phyloP scores from a whole-genome alignment of 2,329 filamentous ascomycete genomes.

The Aspergillus sp. region DNA sequence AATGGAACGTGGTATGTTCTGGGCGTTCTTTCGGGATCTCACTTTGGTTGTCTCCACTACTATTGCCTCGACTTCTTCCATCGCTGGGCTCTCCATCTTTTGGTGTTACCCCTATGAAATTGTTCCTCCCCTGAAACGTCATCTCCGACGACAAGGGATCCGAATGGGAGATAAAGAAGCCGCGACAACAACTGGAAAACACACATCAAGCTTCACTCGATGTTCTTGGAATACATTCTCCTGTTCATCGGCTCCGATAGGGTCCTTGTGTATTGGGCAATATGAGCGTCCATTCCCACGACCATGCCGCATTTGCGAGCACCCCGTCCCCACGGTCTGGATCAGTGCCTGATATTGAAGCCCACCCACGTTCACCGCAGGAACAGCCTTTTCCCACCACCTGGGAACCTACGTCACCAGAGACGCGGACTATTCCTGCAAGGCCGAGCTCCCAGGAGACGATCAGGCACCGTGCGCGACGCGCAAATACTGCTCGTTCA shows the following conservation, averaged over 20 bases:
- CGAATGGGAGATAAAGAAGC: background rate
- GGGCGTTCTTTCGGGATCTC: background rate
- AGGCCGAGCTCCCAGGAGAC: conserved; percentile 34
- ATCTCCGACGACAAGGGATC: background rate
- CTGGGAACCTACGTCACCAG: conserved; percentile 21
- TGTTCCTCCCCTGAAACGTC: background rate
- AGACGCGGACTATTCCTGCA: conserved; percentile 27
- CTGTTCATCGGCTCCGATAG: background rate
- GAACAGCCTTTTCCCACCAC: conserved; percentile 19
- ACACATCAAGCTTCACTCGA: background rate
- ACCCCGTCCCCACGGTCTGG: conserved; percentile 18
- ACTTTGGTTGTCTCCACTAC: no score
- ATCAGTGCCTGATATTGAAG: conserved; percentile 37
- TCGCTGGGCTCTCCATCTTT: background rate
- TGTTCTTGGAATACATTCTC: background rate
- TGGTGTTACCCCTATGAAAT: background rate
- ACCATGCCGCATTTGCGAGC: conserved; percentile 29
- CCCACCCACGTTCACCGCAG: conserved; percentile 27
- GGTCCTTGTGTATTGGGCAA: background rate
- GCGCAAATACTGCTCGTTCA: conserved; percentile 43
- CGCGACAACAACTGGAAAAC: no score
- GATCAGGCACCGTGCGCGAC: conserved; percentile 33
- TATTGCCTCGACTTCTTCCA: background rate
- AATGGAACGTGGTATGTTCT: background rate
- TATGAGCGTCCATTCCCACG: conserved; percentile 36